phyloP scores from a whole-genome alignment of 495 filamentous ascomycete species.

The Collariella sp. region DNA sequence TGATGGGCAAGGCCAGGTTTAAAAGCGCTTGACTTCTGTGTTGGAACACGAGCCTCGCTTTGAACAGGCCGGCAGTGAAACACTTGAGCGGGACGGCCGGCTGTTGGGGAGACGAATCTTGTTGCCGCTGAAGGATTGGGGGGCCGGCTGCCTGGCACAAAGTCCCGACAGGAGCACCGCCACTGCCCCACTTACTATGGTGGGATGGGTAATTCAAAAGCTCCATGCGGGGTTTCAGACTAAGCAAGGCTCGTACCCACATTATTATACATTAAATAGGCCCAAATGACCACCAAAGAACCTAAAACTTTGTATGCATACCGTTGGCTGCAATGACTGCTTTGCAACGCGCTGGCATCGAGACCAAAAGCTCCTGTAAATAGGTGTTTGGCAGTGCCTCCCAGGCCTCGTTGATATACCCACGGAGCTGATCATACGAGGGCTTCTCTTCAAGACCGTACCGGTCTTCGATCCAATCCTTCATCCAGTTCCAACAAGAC shows the following conservation, averaged over 20 bases:
- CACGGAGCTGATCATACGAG: slow-evolving; percentile 9
- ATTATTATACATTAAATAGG: too few relatives aligned
- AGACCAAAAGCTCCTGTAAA: slow-evolving; percentile 17
- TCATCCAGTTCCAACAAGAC: slow-evolving; percentile 25
- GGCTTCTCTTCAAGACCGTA: slow-evolving; percentile 15
- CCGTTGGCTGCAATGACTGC: slow-evolving; percentile 27
- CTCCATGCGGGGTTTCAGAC: too few relatives aligned
- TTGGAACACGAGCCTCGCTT: too few relatives aligned
- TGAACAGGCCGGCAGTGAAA: neutral
- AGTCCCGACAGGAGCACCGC: neutral
- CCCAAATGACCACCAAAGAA: too few relatives aligned
- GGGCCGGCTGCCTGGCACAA: neutral
- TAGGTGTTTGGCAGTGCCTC: too few relatives aligned
- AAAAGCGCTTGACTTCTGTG: too few relatives aligned
- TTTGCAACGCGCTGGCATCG: slow-evolving; percentile 18
- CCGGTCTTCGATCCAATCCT: slow-evolving; percentile 17
- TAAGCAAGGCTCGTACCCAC: too few relatives aligned
- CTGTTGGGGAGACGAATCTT: neutral
- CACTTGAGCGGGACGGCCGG: neutral
- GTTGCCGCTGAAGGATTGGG: neutral
- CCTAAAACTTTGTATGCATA: slow-evolving; percentile 22
- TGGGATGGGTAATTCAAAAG: too few relatives aligned
- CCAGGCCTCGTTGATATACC: slow-evolving; percentile 20
- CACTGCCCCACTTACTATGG: neutral
- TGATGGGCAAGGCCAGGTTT: too few relatives aligned